These are phyloP conservation scores for Calonectria hawksworthii DNA, from an alignment of 2,329 filamentous ascomycete species.

Conservation along the genomic window DNA sequence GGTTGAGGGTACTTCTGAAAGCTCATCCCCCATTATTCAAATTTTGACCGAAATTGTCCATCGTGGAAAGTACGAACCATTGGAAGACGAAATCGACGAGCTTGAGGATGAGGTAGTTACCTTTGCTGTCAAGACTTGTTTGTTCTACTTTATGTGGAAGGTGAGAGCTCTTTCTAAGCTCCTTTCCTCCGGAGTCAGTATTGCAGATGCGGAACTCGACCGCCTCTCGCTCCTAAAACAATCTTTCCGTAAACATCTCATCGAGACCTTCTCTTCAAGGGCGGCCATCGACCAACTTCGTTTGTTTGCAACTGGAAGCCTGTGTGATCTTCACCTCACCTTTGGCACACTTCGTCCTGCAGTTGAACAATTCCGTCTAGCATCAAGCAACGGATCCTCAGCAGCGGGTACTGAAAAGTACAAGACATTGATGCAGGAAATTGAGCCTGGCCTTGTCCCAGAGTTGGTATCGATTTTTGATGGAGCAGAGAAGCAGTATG, in stretches of 20 bases:
- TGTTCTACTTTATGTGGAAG: slow-evolving; percentile 98
- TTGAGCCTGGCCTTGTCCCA: slow-evolving; percentile 73
- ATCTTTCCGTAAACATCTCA: slow-evolving; percentile 72
- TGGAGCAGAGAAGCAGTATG: slow-evolving; percentile 81
- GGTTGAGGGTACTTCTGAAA: slow-evolving; percentile 64
- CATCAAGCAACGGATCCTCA: slow-evolving; percentile 43
- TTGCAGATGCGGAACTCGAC: slow-evolving; percentile 72
- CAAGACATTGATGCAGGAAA: slow-evolving; percentile 72
- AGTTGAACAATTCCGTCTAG: slow-evolving; percentile 57
- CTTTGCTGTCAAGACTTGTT: slow-evolving; percentile 80
- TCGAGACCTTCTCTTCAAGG: slow-evolving; percentile 77
- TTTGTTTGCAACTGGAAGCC: slow-evolving; percentile 78
- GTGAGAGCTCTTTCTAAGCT: slow-evolving; percentile 71
- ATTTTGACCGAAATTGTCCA: slow-evolving; percentile 80
- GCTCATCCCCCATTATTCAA: slow-evolving; percentile 70
- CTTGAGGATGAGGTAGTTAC: slow-evolving; percentile 84
- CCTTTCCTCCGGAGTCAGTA: slow-evolving; percentile 66
- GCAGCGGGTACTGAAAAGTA: slow-evolving; percentile 48
- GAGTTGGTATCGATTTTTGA: slow-evolving; percentile 84
- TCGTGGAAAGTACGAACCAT: slow-evolving; percentile 78
- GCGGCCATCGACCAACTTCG: slow-evolving; percentile 83
- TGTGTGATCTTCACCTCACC: slow-evolving; percentile 86
- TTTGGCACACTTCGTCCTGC: slow-evolving; percentile 79
- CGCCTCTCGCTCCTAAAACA: slow-evolving; percentile 69
- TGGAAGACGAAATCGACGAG: slow-evolving; percentile 79